Evolutionary conservation across 78 protist species (phyloP).

Genomic region (Dictyostelium capitatum): DNA sequence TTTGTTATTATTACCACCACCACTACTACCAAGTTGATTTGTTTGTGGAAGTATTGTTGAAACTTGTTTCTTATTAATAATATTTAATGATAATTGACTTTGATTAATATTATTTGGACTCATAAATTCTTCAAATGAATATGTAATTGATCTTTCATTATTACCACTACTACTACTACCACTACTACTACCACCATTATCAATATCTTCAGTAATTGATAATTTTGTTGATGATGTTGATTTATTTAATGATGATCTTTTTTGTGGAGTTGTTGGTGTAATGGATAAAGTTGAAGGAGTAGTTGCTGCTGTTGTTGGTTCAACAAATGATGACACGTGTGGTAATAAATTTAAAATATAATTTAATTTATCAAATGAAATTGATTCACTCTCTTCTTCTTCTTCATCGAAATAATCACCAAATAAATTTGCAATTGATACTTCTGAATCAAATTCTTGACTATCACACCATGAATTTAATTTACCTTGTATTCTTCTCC

Average conservation of each 20-base stretch:
- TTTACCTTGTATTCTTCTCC: constrained; percentile 37
- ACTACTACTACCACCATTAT: too few species aligned
- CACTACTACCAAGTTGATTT: neutral
- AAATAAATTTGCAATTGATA: neutral
- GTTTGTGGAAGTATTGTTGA: neutral
- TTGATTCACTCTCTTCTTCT: neutral
- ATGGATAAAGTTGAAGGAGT: neutral
- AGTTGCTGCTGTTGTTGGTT: neutral
- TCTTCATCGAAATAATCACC: constrained; percentile 9
- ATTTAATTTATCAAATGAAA: constrained; percentile 32
- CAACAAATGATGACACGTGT: neutral
- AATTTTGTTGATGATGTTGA: neutral
- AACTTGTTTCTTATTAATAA: neutral
- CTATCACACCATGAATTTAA: constrained; percentile 7
- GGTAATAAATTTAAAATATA: neutral
- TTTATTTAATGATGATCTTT: neutral
- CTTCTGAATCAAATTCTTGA: neutral
- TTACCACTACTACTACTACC: too few species aligned
- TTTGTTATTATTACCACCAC: too few species aligned
- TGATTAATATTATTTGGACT: constrained; percentile 43
- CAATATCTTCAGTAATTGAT: neutral
- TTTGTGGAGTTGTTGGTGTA: neutral
- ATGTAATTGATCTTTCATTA: constrained; percentile 8
- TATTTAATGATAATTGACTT: constrained; percentile 4
- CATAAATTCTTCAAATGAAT: constrained; percentile 77